phyloP scores from a whole-genome alignment of 305 asterid species.

The Fraxinus ornus region DNA sequence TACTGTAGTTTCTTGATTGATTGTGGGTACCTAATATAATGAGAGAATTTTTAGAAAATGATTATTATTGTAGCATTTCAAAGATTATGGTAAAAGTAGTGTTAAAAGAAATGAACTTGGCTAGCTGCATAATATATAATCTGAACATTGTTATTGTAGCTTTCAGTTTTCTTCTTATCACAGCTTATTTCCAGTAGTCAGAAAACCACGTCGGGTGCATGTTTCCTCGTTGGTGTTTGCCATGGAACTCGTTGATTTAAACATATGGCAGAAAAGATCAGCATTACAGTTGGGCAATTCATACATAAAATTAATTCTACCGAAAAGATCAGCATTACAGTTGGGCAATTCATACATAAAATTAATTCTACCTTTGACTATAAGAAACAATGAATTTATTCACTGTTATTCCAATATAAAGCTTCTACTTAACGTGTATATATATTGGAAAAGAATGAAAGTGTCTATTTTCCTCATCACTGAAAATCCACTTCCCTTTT shows the following conservation, averaged over 20 bases:
- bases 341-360: background rate
- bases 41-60: background rate
- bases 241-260: background rate
- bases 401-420: background rate
- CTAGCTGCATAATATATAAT: background rate
- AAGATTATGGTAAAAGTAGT: background rate
- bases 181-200: background rate
- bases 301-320: too few relatives aligned
- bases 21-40: slow-evolving; percentile 48
- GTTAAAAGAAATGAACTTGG: background rate
- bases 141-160: background rate
- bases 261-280: background rate
- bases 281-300: background rate
- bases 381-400: background rate
- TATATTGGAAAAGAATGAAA: background rate
- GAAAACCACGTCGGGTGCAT: background rate
- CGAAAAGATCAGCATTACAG: background rate
- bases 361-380: background rate
- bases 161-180: background rate
- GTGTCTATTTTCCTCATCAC: background rate
- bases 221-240: background rate
- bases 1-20: slow-evolving; percentile 63
- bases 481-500: background rate
- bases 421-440: background rate
- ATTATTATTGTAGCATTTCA: background rate